Evolutionary conservation across 768 basidiomycete genomes (phyloP), one percentile per base, ranked within the genome.

Genomic region (Xanthoconium stramineum): DNA sequence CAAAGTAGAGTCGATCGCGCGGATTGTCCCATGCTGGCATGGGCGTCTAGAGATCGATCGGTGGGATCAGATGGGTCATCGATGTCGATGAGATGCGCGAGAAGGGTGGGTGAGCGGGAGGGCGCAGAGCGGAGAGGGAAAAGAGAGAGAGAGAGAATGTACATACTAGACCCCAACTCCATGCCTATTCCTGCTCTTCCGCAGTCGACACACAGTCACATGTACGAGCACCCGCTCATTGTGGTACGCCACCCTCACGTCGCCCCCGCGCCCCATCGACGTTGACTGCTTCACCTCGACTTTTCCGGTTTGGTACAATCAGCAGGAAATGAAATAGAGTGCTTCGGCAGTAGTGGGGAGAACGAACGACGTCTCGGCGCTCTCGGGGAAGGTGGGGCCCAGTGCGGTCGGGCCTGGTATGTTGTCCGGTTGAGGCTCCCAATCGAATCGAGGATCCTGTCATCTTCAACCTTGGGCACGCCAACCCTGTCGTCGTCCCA

Each of bases 131-230:
- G 24, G 24, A 24, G 24, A 24, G 24, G 24, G 24, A 24, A 24
- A 24, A 3, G 7, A 28, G 9, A 30, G 8, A 30, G 47, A 30
- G 4, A n/a, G 30, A 32, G 46, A 13, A 17, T 46, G 32, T 51
- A 75, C 78, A 40, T 69, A 77, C 24, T n/a, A 24, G 52, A 78
- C 68, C 0, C 76, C 75, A 14, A 77, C 60, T 20, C 75, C 76
- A 37, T 71, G 55, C 38, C 66, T 56, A 10, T 65, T 59, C 28
- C 64, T 65, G 6, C 50, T 53, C 35, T 61, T 68, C 36, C 58
- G 57, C 2, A 78, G 62, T n/a, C 48, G 56, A 52, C 74, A 76
- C 15, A 76, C 60, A 5, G 65, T 59, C 19, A 69, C 69, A n/a
- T 61, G 60, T 6, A 64, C 59, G 3, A 74, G 67, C 11, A 66